phyloP scores from a whole-genome alignment of 192 early-diverging fungal genomes.

The Ramicandelaber brevisporus region DNA sequence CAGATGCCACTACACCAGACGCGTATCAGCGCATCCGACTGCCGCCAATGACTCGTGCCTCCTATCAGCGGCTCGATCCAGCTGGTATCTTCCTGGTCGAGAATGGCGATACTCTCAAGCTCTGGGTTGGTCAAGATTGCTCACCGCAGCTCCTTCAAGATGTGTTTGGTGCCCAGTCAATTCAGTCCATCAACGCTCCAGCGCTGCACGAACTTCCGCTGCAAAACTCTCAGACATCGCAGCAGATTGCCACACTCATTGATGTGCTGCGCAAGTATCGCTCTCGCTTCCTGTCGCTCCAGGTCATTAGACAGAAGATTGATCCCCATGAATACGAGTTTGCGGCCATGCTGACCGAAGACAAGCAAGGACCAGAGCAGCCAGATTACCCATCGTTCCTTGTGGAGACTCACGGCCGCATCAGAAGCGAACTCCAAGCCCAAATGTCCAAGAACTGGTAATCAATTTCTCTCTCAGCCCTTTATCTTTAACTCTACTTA shows the following conservation, averaged over 20 bases:
- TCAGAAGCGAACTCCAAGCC: too few relatives aligned
- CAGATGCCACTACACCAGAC: conserved; percentile 17
- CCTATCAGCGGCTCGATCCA: conserved; percentile 45
- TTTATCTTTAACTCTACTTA: too few relatives aligned
- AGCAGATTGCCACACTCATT: conserved; percentile 23
- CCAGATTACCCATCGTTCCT: too few relatives aligned
- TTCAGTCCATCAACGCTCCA: conserved; percentile 41
- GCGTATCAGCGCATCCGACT: conserved; percentile 25
- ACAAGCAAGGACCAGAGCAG: too few relatives aligned
- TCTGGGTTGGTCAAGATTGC: conserved; percentile 72
- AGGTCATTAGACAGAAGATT: conserved; percentile 41
- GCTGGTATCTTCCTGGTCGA: conserved; percentile 66
- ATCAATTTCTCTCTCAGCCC: too few relatives aligned
- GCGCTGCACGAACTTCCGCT: conserved; percentile 33
- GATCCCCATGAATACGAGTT: conserved; percentile 51
- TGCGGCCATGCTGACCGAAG: conserved; percentile 39
- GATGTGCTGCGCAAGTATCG: conserved; percentile 29
- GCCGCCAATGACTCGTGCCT: conserved; percentile 41
- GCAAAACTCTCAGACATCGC: conserved; percentile 22
- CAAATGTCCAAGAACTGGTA: too few relatives aligned
- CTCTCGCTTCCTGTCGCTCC: conserved; percentile 27
- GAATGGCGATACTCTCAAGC: conserved; percentile 42
- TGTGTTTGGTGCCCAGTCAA: conserved; percentile 54
- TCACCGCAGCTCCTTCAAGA: conserved; percentile 30
- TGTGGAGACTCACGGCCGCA: too few relatives aligned